phyloP scores from a whole-genome alignment of 2,329 filamentous ascomycete species.

The Microsporum canis region DNA sequence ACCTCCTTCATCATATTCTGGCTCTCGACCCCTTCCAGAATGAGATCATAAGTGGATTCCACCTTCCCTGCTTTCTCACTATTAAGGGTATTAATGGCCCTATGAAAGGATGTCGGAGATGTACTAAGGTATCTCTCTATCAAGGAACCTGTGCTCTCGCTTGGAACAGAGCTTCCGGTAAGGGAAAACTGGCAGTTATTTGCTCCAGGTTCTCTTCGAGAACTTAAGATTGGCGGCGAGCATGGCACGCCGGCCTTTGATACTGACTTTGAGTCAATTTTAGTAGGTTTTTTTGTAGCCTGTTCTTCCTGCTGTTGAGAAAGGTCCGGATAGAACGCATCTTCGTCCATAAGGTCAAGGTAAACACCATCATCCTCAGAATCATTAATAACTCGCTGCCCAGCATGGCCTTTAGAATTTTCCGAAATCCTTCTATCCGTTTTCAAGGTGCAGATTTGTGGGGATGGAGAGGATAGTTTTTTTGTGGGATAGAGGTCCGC shows the following conservation, averaged over 20 bases:
- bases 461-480: slow-evolving; percentile 14
- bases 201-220: not conserved
- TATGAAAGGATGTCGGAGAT: slow-evolving; percentile 19
- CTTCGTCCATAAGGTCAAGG: slow-evolving; percentile 2
- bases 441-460: slow-evolving; percentile 6
- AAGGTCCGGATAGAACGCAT: slow-evolving; percentile 8
- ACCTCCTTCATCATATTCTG: slow-evolving; percentile 27
- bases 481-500: slow-evolving; percentile 28
- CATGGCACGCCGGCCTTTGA: not conserved
- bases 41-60: slow-evolving; percentile 27
- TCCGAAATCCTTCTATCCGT: slow-evolving; percentile 10
- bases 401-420: not conserved
- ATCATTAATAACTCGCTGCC: slow-evolving; percentile 22
- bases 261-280: not conserved
- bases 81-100: slow-evolving; percentile 22
- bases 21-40: slow-evolving; percentile 26
- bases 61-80: slow-evolving; percentile 26
- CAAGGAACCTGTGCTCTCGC: slow-evolving; percentile 12
- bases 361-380: slow-evolving; percentile 25
- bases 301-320: slow-evolving; percentile 1
- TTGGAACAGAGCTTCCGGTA: not conserved
- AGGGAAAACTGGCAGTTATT: not conserved
- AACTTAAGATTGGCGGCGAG: not conserved
- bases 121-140: slow-evolving; percentile 26
- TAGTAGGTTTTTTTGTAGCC: not conserved